These are phyloP conservation scores for Psilocybe cubensis DNA, from an alignment of 768 basidiomycete genomes.

Conservation along the genomic window DNA sequence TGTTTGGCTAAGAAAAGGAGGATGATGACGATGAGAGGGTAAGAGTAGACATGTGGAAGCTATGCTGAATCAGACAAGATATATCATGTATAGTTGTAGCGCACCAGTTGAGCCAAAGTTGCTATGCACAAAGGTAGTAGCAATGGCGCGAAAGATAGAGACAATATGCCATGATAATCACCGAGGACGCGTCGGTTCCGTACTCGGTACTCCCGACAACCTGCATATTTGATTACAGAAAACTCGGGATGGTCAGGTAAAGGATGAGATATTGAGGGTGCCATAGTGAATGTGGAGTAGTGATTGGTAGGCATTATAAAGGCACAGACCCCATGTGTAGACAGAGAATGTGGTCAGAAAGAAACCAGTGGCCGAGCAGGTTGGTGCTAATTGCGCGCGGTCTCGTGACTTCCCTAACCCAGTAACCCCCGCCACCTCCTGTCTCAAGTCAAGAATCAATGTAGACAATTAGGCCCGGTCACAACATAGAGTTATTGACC, in stretches of 20 bases:
- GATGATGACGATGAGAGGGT: neutral
- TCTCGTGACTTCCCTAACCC: neutral
- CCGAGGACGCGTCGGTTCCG: slow-evolving; percentile 52
- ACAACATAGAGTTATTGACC: too few relatives aligned
- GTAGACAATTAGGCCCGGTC: too few relatives aligned
- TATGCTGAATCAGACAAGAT: neutral
- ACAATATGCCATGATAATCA: slow-evolving; percentile 22
- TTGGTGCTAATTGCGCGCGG: neutral
- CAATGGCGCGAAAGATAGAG: slow-evolving; percentile 5
- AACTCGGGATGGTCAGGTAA: slow-evolving; percentile 52
- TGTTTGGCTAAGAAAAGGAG: neutral
- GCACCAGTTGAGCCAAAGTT: slow-evolving; percentile 36
- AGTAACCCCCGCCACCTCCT: too few relatives aligned
- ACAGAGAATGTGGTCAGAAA: neutral
- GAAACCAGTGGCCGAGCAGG: too few relatives aligned
- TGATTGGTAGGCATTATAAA: too few relatives aligned
- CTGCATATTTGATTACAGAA: slow-evolving; percentile 44
- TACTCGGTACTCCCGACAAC: slow-evolving; percentile 63
- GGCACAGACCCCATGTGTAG: too few relatives aligned
- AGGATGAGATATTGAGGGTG: slow-evolving; percentile 22
- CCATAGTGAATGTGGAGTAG: too few relatives aligned
- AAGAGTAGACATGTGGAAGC: neutral
- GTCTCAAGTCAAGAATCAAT: too few relatives aligned
- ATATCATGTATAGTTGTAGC: neutral
- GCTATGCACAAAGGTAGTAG: slow-evolving; percentile 32